phyloP scores from a whole-genome alignment of 805 yeast genomes.

The Saccharomyces cerevisiae region DNA sequence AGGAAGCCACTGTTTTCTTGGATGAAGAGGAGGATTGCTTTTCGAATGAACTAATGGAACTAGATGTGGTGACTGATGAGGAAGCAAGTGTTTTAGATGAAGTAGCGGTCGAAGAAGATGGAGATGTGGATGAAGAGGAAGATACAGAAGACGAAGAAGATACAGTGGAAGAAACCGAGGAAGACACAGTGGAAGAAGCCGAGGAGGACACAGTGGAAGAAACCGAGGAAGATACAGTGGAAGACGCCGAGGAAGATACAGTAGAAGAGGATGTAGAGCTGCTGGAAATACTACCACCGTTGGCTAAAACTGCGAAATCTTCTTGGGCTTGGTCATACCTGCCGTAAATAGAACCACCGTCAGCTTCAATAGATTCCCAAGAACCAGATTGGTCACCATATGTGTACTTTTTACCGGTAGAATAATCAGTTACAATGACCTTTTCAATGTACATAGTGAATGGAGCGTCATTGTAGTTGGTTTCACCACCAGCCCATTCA shows the following conservation, averaged over 20 bases:
- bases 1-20: not conserved
- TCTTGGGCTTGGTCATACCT: slow-evolving; percentile 39
- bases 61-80: not conserved
- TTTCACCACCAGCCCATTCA: slow-evolving; percentile 74
- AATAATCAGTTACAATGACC: slow-evolving; percentile 59
- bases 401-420: slow-evolving; percentile 50
- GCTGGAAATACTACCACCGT: slow-evolving; percentile 18
- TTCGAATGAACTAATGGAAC: not conserved
- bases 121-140: slow-evolving; percentile 5
- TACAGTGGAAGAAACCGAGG: slow-evolving; percentile 6
- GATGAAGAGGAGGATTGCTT: not conserved
- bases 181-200: slow-evolving; percentile 3
- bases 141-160: slow-evolving; percentile 6
- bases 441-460: slow-evolving; percentile 57
- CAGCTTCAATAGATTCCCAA: slow-evolving; percentile 52
- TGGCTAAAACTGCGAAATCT: slow-evolving; percentile 32
- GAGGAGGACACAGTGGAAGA: slow-evolving; percentile 4
- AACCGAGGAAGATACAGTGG: slow-evolving; percentile 8
- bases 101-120: slow-evolving; percentile 3
- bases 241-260: slow-evolving; percentile 3
- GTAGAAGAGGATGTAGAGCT: slow-evolving; percentile 7
- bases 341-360: slow-evolving; percentile 55
- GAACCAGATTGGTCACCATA: slow-evolving; percentile 49
- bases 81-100: not conserved
- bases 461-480: slow-evolving; percentile 59